Conservation (phyloP, 495 filamentous ascomycete genomes). For the Podospora pseudopauciseta region DNA sequence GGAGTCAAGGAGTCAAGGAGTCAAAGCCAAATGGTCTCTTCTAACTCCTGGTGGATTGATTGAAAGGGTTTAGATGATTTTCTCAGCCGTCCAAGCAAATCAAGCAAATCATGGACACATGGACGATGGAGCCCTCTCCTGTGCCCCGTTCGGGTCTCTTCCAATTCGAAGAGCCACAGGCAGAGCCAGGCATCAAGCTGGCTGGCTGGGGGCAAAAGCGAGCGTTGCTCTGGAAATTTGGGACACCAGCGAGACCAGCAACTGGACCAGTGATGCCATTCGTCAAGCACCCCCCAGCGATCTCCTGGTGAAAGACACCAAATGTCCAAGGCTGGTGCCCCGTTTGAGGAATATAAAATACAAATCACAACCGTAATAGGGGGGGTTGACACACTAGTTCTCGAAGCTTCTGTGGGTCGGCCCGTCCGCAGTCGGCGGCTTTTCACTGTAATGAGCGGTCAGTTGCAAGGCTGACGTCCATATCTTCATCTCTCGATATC, state of each 20-base stretch:
- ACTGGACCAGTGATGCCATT: slow-evolving; percentile 21
- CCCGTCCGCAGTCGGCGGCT: slow-evolving; percentile 18
- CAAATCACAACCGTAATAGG: slow-evolving; percentile 4
- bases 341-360: slow-evolving; percentile 7
- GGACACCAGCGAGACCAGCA: slow-evolving; percentile 2
- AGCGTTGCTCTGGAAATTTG: slow-evolving; percentile 29
- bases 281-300: slow-evolving; percentile 12
- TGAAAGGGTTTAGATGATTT: slow-evolving; percentile 33
- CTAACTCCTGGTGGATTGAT: slow-evolving; percentile 20
- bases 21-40: slow-evolving; percentile 15
- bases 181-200: slow-evolving; percentile 28
- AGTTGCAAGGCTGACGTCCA: not conserved
- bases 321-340: slow-evolving; percentile 9
- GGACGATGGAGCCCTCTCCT: not conserved
- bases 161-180: not conserved
- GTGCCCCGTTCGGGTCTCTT: not conserved
- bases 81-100: slow-evolving; percentile 2
- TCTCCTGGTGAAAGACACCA: not conserved
- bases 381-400: slow-evolving; percentile 29
- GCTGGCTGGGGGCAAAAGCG: slow-evolving; percentile 28
- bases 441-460: not conserved
- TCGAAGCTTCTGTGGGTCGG: slow-evolving; percentile 46
- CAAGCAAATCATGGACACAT: slow-evolving; percentile 3
- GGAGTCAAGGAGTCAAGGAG: slow-evolving; percentile 15
- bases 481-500: not conserved